These are phyloP conservation scores for Gastrolobium bilobum DNA, from an alignment of 306 rosid species.

Conservation along the genomic window DNA sequence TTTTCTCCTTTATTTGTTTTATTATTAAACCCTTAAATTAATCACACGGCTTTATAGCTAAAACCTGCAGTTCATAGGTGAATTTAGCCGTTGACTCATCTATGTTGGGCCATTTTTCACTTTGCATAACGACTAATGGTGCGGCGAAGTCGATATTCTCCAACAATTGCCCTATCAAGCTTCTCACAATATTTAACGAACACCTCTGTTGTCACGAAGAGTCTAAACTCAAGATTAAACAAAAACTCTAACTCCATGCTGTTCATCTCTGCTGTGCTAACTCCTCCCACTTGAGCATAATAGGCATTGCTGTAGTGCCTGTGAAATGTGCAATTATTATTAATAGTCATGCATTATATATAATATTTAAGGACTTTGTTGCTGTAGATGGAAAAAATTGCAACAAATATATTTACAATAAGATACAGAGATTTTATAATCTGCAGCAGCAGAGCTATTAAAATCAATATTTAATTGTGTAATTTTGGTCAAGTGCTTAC, in stretches of 20 bases:
- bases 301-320: conserved; percentile 64
- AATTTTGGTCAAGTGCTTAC: conserved; percentile 38
- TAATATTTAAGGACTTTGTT: no score
- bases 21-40: no score
- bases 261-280: conserved; percentile 75
- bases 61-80: neutral
- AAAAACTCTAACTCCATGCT: conserved; percentile 68
- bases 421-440: no score
- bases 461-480: no score
- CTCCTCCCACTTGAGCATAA: conserved; percentile 79
- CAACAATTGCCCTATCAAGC: conserved; percentile 47
- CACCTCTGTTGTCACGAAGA: conserved; percentile 57
- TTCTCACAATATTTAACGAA: conserved; percentile 54
- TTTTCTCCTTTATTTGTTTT: neutral
- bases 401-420: no score
- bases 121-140: neutral
- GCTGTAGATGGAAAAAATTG: no score
- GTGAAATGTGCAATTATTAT: conserved; percentile 1
- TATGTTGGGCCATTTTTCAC: neutral
- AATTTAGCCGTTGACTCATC: neutral
- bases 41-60: neutral
- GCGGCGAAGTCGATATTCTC: neutral
- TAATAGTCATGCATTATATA: neutral
- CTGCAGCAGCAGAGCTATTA: no score
- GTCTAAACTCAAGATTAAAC: conserved; percentile 68